Evolutionary conservation across 257 asterid species (phyloP).

Genomic region (Paraleonurus japonicus): DNA sequence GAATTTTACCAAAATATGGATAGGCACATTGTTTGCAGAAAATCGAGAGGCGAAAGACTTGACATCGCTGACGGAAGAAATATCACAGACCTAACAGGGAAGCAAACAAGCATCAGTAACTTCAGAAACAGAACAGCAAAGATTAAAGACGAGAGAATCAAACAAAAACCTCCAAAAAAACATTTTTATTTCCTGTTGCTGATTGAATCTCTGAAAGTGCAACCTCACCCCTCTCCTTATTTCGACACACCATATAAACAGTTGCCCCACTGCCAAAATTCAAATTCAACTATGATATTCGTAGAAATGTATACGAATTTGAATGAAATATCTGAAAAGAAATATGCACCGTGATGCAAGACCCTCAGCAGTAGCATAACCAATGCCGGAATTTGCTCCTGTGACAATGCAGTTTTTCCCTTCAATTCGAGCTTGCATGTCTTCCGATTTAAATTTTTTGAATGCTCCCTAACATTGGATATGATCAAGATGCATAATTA

Average conservation of each 20-base stretch:
- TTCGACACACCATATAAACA: constrained; percentile 80
- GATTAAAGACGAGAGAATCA: background rate
- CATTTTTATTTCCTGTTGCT: constrained; percentile 69
- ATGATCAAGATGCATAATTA: background rate
- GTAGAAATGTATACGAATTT: background rate
- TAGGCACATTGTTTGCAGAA: constrained; percentile 58
- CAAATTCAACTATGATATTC: background rate
- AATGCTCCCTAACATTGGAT: constrained; percentile 61
- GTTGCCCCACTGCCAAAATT: constrained; percentile 69
- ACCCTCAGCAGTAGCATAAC: constrained; percentile 85
- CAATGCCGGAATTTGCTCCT: constrained; percentile 95
- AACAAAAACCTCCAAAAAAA: constrained; percentile 66
- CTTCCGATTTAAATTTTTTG: constrained; percentile 72
- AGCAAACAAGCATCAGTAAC: background rate
- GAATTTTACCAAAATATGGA: constrained; percentile 73
- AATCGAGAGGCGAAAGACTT: constrained; percentile 76
- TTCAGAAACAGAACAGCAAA: background rate
- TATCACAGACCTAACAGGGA: constrained; percentile 66
- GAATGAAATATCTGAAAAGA: background rate
- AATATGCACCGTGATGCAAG: constrained; percentile 74
- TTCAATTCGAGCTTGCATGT: constrained; percentile 61
- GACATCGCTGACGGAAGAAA: constrained; percentile 65
- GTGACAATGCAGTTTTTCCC: constrained; percentile 91
- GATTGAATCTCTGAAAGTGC: constrained; percentile 70
- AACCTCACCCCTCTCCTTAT: constrained; percentile 87